Conservation (phyloP, 441 rosid species). For the Geranium incanum region DNA sequence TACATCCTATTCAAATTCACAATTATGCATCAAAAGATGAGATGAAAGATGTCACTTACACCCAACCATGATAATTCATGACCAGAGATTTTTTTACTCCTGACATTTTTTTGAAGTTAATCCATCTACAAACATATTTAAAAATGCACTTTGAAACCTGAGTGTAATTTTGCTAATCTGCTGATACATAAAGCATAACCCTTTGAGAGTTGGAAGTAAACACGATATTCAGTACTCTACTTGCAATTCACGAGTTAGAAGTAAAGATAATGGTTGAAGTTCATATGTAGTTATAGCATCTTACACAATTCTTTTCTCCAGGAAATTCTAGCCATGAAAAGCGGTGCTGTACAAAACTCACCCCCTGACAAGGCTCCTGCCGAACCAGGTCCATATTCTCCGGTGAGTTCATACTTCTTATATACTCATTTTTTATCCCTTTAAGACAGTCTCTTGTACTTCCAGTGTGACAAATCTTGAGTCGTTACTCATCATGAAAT, state of each 20-base stretch:
- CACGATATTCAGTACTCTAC: neutral
- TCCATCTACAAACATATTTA: neutral
- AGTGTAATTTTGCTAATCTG: neutral
- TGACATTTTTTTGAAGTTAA: neutral
- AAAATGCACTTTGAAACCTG: neutral
- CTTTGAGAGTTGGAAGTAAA: neutral
- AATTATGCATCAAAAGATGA: neutral
- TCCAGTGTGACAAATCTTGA: neutral
- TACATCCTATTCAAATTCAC: neutral
- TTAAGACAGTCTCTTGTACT: neutral
- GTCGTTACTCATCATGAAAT: neutral
- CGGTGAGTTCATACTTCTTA: constrained; percentile 44
- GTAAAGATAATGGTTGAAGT: constrained; percentile 5
- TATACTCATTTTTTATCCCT: constrained; percentile 11
- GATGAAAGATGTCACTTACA: neutral
- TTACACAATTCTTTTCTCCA: constrained; percentile 25
- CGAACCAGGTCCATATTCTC: constrained; percentile 92
- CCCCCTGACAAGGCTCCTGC: constrained; percentile 66
- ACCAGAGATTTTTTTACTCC: neutral
- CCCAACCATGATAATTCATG: neutral
- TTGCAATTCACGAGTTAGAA: neutral
- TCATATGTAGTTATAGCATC: constrained; percentile 4
- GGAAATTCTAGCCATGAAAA: constrained; percentile 72
- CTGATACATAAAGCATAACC: neutral
- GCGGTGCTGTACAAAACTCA: constrained; percentile 85